Evolutionary conservation across 2,329 filamentous ascomycete genomes (phyloP).

Genomic region (Cladophialophora psammophila): DNA sequence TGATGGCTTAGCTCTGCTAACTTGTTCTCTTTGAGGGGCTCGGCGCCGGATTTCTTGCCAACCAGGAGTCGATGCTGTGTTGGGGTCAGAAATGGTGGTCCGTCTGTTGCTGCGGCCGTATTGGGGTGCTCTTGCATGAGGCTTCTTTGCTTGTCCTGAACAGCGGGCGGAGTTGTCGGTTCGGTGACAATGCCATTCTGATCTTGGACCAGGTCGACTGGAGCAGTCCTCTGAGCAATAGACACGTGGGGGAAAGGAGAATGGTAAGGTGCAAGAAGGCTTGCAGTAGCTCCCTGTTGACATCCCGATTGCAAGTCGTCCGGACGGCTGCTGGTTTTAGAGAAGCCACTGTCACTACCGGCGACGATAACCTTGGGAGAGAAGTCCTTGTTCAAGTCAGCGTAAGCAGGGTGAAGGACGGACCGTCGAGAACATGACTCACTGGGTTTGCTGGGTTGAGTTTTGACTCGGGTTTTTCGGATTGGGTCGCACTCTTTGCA

Average conservation of each 20-base stretch:
- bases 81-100: constrained; percentile 11
- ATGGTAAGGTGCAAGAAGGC: neutral
- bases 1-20: constrained; percentile 11
- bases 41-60: constrained; percentile 8
- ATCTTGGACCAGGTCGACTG: constrained; percentile 5
- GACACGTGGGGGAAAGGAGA: constrained; percentile 9
- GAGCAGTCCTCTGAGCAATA: neutral
- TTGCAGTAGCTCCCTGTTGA: neutral
- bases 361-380: neutral
- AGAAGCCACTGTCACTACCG: neutral
- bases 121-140: constrained; percentile 8
- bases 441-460: constrained; percentile 6
- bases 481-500: neutral
- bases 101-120: neutral
- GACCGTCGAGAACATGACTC: neutral
- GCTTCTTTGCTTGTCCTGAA: neutral
- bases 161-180: neutral
- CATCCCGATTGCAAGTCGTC: neutral
- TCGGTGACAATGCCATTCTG: constrained; percentile 1
- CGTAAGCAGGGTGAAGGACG: neutral
- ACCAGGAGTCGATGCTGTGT: constrained; percentile 27
- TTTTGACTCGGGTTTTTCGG: neutral
- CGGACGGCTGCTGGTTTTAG: neutral
- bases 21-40: neutral
- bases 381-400: constrained; percentile 16